phyloP scores from a whole-genome alignment of 345 rosid species.

The Excoecaria cochinchinensis region DNA sequence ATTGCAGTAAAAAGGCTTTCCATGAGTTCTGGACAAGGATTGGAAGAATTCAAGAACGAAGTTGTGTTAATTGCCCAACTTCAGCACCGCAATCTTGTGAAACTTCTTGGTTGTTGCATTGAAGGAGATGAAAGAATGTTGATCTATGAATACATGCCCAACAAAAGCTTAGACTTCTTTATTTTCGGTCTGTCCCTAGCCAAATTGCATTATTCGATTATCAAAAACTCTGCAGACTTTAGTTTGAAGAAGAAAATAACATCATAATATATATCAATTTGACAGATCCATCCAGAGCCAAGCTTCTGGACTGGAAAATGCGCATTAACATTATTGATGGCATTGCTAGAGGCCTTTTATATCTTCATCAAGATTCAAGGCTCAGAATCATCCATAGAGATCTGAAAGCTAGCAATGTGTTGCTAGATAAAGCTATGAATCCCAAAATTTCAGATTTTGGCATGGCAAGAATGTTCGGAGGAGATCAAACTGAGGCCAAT shows the following conservation, averaged over 20 bases:
- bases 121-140: conserved; percentile 31
- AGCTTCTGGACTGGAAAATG: conserved; percentile 27
- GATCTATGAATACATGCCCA: conserved; percentile 39
- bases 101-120: conserved; percentile 39
- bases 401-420: conserved; percentile 21
- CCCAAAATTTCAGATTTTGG: conserved; percentile 29
- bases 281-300: conserved; percentile 33
- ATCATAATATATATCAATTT: neutral
- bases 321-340: conserved; percentile 36
- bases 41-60: conserved; percentile 36
- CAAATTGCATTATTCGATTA: neutral
- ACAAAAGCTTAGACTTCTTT: conserved; percentile 37
- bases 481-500: conserved; percentile 22
- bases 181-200: conserved; percentile 24
- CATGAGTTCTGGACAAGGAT: conserved; percentile 33
- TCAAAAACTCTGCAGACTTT: neutral
- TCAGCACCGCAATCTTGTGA: conserved; percentile 41
- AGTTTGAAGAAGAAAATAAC: neutral
- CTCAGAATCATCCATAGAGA: conserved; percentile 49
- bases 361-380: conserved; percentile 54
- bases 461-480: conserved; percentile 20
- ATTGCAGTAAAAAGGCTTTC: conserved; percentile 40
- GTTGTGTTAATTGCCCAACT: conserved; percentile 28
- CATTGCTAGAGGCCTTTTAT: conserved; percentile 47
- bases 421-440: conserved; percentile 20